Base-by-base conservation (phyloP, 2,329 filamentous ascomycete genomes). In the Colletotrichum shisoi region DNA sequence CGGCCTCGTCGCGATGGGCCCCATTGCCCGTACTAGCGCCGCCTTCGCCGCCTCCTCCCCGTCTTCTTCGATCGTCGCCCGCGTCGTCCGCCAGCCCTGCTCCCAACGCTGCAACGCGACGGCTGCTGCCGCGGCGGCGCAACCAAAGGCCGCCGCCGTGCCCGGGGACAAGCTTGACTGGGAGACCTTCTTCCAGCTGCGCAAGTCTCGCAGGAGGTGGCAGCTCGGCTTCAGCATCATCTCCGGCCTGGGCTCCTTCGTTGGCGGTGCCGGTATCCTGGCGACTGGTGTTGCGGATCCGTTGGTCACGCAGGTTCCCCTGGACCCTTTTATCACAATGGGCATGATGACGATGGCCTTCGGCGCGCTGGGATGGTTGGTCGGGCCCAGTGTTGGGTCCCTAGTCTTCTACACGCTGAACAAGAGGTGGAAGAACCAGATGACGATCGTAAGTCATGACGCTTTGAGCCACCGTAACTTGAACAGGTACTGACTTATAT, bases 111-210 rank as follows among this genome's bases (percentile, higher is more conserved):
- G 57, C 34, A 59, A 57, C n/a, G 68, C 70, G 27, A 67, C 61
- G 34, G 54, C 57, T 40, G 46, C 63, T 44, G 56, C 53, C 56
- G 53, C 67, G 46, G 67, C 60, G 54, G 67, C 60, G 54, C 64
- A 64, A 64, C 53, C 37, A 54, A 48, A 54, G 44, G 12, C 73
- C 71, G 59, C 68, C 45, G 27, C 68, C 8, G 64, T 57, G 19
- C 51, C 63, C 62, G 60, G 61, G 58, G 57, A 72, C 42, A 74
- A 78, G n/a, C 86, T 94, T 48, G 87, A 93, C 80, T 98, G 94
- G 94, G 90, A 97, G 81, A 89, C 88, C 59, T 98, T 97, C 83
- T 96, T 98, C 84, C 87, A 88, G 76, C 89, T 98, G 68, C 93
- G 94, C 74, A 91, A 93, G 73, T 91, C 89, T 68, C 91, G 94